Percentiles rank a stretch among this genome's conserved stretches.
Conservation (phyloP, 306 rosid species). For the Senna siamea region DNA sequence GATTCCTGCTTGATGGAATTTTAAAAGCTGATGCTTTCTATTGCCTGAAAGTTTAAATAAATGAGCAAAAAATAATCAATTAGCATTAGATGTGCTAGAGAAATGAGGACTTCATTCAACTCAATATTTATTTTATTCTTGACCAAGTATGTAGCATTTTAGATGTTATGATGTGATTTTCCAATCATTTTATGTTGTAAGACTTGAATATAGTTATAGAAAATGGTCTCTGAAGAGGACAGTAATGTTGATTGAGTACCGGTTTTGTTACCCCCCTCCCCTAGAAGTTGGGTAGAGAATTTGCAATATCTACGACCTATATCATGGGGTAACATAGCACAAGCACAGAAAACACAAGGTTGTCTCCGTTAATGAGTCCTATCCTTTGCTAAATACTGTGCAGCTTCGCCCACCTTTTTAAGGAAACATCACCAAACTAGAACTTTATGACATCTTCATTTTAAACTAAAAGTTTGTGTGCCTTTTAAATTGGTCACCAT, state of each 20-base stretch:
- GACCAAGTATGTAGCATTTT: no score
- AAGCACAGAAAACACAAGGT: not conserved
- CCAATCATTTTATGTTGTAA: no score
- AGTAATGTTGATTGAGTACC: no score
- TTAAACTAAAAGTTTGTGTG: not conserved
- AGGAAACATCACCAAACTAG: not conserved
- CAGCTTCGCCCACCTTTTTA: not conserved
- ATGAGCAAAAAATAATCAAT: not conserved
- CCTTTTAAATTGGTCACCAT: conserved; percentile 17
- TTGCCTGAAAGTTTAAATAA: not conserved
- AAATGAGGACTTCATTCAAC: no score
- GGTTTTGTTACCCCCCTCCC: no score
- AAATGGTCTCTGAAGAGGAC: no score
- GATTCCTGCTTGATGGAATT: not conserved
- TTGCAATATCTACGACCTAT: not conserved
- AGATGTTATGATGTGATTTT: no score
- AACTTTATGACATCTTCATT: conserved; percentile 8
- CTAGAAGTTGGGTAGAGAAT: no score
- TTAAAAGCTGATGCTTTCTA: not conserved
- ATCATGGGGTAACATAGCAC: not conserved
- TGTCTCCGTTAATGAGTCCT: conserved; percentile 1
- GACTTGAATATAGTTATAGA: no score
- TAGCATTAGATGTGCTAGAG: no score
- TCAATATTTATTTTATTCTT: no score
- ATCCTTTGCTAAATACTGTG: not conserved